Evolutionary conservation across 306 rosid species (phyloP), one percentile per base, ranked within the genome.

Genomic region (Comarum palustre): DNA sequence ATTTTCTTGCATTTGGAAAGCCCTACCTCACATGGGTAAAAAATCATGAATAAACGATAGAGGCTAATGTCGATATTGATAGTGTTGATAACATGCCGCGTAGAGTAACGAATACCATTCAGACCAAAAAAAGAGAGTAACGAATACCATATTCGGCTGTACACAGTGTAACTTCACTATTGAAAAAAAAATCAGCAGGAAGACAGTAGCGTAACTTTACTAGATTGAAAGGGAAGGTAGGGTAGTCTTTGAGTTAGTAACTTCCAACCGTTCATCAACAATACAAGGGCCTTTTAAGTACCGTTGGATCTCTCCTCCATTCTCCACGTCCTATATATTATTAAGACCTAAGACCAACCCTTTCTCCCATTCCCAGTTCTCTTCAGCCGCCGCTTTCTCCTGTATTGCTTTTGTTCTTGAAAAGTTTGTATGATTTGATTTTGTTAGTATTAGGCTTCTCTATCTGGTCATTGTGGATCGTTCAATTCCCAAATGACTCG

Each of bases 401-500:
- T 32, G 1, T 16, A 2, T 31, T 1, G 19, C 0, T 2, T 12
- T 4, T 34, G 0, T 19, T 3, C 6, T 1, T 15, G 22, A 29
- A 38, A 4, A 8, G 4, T 15, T 0, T 22, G 8, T 5, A 4
- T 0, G 4, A 22, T 38, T 4, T n/a, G 57, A 2, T 3, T 1
- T 39, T n/a, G 15, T 75, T 2, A 24, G 16, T 27, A 3, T 4
- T 2, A 59, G 10, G 97, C 98, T 93, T 93, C 96, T 34, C 72
- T 69, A 88, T 93, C 97, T 93, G 96, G 98, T 93, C 91, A 73
- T 47, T 93, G 96, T 10, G 96, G 95, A 88, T 83, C 6, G 1
- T 51, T 86, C 82, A 9, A 43, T 90, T 85, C 93, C 97, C 89
- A 78, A 55, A 80, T 62, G 88, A 90, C 96, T 93, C 96, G 97